A percentile compares a stretch with the other conserved stretches of the same genome.
These are phyloP conservation scores for Paspalum notatum DNA, from an alignment of 176 grass and related monocot species.

Conservation along the genomic window DNA sequence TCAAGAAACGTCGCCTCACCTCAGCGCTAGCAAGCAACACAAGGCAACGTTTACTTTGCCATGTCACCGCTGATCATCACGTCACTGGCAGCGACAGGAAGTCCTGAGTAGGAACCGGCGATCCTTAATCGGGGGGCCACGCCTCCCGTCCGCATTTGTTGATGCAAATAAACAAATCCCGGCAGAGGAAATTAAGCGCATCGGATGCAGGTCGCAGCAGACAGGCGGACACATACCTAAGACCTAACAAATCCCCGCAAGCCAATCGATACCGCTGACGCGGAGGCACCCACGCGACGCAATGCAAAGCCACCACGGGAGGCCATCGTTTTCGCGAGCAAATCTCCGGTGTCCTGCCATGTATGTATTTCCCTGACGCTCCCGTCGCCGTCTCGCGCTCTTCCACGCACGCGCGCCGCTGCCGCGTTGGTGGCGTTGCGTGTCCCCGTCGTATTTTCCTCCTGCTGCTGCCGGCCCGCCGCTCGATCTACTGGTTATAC, in stretches of 20 bases:
- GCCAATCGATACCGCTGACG: background rate
- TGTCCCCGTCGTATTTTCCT: background rate
- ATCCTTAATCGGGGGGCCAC: too few relatives aligned
- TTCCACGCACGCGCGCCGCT: background rate
- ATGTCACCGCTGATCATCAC: too few relatives aligned
- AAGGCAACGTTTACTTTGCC: too few relatives aligned
- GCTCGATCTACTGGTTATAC: background rate
- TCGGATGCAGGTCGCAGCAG: conserved; percentile 7
- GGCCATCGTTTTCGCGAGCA: background rate
- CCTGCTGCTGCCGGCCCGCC: background rate
- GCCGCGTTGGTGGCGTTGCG: background rate
- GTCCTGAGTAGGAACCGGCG: too few relatives aligned
- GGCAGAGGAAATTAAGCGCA: background rate
- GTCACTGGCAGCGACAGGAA: too few relatives aligned
- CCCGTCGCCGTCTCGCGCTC: conserved; percentile 1
- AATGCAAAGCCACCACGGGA: background rate
- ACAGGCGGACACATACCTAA: conserved; percentile 4
- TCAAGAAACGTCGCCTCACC: too few relatives aligned
- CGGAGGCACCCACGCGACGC: background rate
- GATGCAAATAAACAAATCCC: too few relatives aligned
- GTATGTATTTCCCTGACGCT: too few relatives aligned
- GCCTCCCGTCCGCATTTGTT: too few relatives aligned
- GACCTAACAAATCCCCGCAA: conserved; percentile 27
- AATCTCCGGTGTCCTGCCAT: background rate
- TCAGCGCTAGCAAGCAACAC: too few relatives aligned